Percentiles rank a stretch among this genome's conserved stretches.
Evolutionary conservation across 257 asterid genomes (phyloP).

Genomic region (Primulina tabacum): DNA sequence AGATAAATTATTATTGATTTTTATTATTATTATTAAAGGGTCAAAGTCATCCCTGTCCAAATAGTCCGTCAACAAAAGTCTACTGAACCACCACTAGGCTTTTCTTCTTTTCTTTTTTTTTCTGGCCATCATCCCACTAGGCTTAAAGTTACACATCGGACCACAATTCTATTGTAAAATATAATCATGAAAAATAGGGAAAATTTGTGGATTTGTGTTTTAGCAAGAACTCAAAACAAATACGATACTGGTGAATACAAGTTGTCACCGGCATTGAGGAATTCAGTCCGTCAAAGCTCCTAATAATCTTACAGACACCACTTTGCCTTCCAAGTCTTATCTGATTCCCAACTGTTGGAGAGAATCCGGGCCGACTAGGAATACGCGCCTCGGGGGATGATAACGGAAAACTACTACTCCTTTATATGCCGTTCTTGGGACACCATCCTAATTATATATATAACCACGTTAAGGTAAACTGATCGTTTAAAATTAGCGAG

Average conservation of each 20-base stretch:
- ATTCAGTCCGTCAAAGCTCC: constrained; percentile 21
- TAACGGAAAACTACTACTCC: constrained; percentile 84
- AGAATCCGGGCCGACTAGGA: constrained; percentile 82
- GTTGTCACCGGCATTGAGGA: neutral
- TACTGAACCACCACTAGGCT: neutral
- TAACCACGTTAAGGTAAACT: constrained; percentile 1
- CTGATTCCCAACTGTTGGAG: constrained; percentile 65
- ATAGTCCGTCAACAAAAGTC: neutral
- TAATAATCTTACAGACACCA: constrained; percentile 13
- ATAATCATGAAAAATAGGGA: neutral
- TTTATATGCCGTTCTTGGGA: constrained; percentile 89
- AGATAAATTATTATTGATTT: too few relatives aligned
- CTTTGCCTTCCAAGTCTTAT: constrained; percentile 20
- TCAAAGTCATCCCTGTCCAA: neutral
- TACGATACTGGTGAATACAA: neutral
- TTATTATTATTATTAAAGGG: neutral
- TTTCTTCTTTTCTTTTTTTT: too few relatives aligned
- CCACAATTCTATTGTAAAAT: neutral
- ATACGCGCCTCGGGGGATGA: constrained; percentile 66
- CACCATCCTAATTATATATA: constrained; percentile 63
- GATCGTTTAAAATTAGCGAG: neutral
- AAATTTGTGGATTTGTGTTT: neutral
- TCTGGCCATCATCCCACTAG: too few relatives aligned
- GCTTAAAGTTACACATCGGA: neutral
- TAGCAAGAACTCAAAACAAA: neutral